These are phyloP conservation scores for Sistotremastrum suecicum DNA, from an alignment of 768 basidiomycete species.

Conservation along the genomic window DNA sequence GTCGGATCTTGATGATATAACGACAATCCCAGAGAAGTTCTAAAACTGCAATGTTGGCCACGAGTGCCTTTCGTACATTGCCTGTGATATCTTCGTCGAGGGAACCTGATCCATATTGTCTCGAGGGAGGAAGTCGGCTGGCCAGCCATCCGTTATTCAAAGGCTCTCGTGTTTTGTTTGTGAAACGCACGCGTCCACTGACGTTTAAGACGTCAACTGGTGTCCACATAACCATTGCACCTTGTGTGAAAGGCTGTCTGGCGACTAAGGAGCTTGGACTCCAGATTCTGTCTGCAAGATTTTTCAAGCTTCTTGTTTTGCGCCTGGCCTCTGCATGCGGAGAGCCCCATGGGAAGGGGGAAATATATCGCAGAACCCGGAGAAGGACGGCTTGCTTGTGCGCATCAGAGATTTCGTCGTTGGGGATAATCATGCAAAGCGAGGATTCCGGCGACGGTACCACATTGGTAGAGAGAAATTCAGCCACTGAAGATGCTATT, in stretches of 20 bases:
- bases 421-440: too few relatives aligned
- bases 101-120: background rate
- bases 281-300: slow-evolving; percentile 39
- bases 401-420: too few relatives aligned
- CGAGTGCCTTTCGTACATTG: too few relatives aligned
- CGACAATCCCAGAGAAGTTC: too few relatives aligned
- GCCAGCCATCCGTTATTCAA: slow-evolving; percentile 38
- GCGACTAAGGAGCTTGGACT: slow-evolving; percentile 5
- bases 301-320: slow-evolving; percentile 27
- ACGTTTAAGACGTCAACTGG: slow-evolving; percentile 17
- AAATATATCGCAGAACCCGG: slow-evolving; percentile 50
- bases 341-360: slow-evolving; percentile 67
- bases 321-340: slow-evolving; percentile 46
- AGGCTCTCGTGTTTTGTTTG: background rate
- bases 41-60: too few relatives aligned
- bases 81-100: too few relatives aligned
- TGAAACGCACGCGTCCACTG: slow-evolving; percentile 1
- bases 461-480: too few relatives aligned
- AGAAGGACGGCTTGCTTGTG: slow-evolving; percentile 7
- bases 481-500: too few relatives aligned
- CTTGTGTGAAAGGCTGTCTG: slow-evolving; percentile 29
- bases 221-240: slow-evolving; percentile 50
- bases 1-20: too few relatives aligned
- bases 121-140: slow-evolving; percentile 30
- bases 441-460: too few relatives aligned